Evolutionary conservation across 176 grass and related monocot genomes (phyloP).

Genomic region (Lolium perenne): DNA sequence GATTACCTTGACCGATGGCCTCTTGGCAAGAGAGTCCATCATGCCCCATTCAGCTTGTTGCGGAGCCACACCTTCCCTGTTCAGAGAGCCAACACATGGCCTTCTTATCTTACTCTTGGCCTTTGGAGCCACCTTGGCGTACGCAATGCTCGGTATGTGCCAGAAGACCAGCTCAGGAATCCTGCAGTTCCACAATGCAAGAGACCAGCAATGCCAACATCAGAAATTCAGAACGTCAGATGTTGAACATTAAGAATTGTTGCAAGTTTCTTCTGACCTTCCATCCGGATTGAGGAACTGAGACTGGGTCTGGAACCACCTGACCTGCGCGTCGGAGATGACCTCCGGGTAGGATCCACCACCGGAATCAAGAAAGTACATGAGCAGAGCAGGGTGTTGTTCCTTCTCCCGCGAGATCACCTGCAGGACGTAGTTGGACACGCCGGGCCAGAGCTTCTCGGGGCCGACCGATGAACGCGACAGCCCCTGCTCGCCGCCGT

Average conservation of each 20-base stretch:
- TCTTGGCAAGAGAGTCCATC: conserved; percentile 67
- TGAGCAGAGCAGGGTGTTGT: conserved; percentile 51
- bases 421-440: conserved; percentile 84
- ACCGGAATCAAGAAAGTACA: conserved; percentile 94
- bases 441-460: conserved; percentile 63
- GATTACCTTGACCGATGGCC: conserved; percentile 74
- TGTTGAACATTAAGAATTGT: too few species aligned
- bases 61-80: conserved; percentile 72
- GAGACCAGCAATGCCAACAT: background rate
- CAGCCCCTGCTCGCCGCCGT: background rate
- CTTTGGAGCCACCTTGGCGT: conserved; percentile 67
- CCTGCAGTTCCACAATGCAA: conserved; percentile 15
- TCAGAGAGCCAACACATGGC: conserved; percentile 81
- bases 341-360: conserved; percentile 83
- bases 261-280: conserved; percentile 39
- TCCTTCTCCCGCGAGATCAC: conserved; percentile 47
- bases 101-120: conserved; percentile 46
- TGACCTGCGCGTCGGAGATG: conserved; percentile 64
- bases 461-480: conserved; percentile 63
- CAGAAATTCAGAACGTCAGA: too few species aligned
- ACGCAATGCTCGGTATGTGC: conserved; percentile 84
- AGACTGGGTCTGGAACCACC: conserved; percentile 61
- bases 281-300: conserved; percentile 62
- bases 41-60: conserved; percentile 83
- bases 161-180: conserved; percentile 83